phyloP scores from a whole-genome alignment of 441 rosid genomes.

The Iberis amara region DNA sequence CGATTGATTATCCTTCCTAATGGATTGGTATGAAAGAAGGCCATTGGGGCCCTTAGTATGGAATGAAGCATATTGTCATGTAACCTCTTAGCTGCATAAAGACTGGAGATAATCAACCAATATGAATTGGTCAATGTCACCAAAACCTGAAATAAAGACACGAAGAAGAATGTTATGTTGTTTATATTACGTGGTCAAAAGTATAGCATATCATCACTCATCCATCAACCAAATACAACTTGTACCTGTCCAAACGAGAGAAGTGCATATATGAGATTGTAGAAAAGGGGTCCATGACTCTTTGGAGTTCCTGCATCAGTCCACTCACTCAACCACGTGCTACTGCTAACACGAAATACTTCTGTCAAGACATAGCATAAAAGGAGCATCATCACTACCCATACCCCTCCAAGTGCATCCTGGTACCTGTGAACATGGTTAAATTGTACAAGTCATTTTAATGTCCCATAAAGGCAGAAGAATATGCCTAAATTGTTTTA shows the following conservation, averaged over 20 bases:
- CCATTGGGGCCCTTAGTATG: constrained; percentile 92
- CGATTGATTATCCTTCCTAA: constrained; percentile 91
- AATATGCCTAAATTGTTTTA: constrained; percentile 13
- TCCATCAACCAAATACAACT: constrained; percentile 12
- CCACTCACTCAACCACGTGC: constrained; percentile 98
- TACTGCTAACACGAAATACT: constrained; percentile 78
- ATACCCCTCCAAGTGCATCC: constrained; percentile 90
- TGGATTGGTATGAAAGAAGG: constrained; percentile 94
- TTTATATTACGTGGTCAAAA: neutral
- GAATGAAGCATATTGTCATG: constrained; percentile 88
- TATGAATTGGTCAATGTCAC: constrained; percentile 79
- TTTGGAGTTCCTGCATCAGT: constrained; percentile 64
- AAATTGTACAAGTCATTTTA: constrained; percentile 18
- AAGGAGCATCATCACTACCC: constrained; percentile 88
- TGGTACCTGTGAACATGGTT: constrained; percentile 58
- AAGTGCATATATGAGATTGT: constrained; percentile 64
- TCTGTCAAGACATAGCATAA: constrained; percentile 71
- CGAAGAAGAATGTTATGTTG: constrained; percentile 14
- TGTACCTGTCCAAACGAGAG: constrained; percentile 88
- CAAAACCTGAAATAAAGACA: constrained; percentile 54
- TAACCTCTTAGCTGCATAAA: constrained; percentile 77
- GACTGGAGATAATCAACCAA: constrained; percentile 89
- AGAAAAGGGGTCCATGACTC: constrained; percentile 62
- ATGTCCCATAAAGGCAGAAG: constrained; percentile 9
- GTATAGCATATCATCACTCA: constrained; percentile 5